Evolutionary conservation across 2,329 filamentous ascomycete species (phyloP).

Genomic region (Teratosphaeria zuluensis): DNA sequence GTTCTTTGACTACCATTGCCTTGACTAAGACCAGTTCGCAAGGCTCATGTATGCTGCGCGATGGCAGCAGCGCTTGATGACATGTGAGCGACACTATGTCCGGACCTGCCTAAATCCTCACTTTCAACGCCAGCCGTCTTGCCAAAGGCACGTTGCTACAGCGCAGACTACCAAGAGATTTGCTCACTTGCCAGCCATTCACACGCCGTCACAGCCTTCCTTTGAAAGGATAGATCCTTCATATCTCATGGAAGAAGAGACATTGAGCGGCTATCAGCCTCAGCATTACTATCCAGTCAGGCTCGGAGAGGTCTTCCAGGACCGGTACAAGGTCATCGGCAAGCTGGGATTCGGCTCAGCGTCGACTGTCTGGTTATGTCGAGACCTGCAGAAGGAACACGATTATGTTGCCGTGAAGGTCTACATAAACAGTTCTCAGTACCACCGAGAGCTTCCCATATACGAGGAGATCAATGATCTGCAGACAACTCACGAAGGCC

Average conservation of each 20-base stretch:
- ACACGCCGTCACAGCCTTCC: background rate
- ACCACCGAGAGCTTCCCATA: background rate
- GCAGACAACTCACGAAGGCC: background rate
- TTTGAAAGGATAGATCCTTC: background rate
- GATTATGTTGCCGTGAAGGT: background rate
- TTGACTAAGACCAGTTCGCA: background rate
- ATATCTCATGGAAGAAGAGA: background rate
- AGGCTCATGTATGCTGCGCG: background rate
- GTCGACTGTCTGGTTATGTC: constrained; percentile 33
- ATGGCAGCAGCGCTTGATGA: background rate
- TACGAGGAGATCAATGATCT: background rate
- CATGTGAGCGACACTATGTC: background rate
- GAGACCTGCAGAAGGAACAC: background rate
- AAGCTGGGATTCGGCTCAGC: constrained; percentile 36
- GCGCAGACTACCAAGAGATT: background rate
- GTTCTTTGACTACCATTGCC: background rate
- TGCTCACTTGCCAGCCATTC: background rate
- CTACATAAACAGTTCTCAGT: background rate
- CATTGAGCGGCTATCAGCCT: background rate
- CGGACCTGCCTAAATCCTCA: background rate
- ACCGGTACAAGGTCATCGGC: constrained; percentile 29
- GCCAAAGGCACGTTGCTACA: background rate
- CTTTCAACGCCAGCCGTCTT: background rate
- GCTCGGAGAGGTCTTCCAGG: constrained; percentile 26
- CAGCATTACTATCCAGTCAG: constrained; percentile 29